Evolutionary conservation across 1,139 yeast genomes (phyloP).

Genomic region (Hanseniaspora uvarum): DNA sequence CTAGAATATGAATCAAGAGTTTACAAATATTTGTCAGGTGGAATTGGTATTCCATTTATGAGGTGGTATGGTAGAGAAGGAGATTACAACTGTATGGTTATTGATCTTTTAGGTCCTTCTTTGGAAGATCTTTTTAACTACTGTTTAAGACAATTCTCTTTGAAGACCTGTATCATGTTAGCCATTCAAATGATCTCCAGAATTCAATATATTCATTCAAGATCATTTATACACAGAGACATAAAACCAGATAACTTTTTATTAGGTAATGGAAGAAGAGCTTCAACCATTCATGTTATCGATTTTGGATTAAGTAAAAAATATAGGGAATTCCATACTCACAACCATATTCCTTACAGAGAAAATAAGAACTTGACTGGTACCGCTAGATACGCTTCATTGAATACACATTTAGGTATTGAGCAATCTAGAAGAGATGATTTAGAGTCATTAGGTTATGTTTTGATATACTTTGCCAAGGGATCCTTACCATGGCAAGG

Average conservation of each 20-base stretch:
- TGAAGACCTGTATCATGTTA: constrained; percentile 80
- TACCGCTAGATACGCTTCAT: constrained; percentile 94
- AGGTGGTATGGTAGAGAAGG: constrained; percentile 97
- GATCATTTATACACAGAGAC: constrained; percentile 85
- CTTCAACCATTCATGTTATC: constrained; percentile 89
- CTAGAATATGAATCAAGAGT: constrained; percentile 94
- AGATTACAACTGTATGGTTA: constrained; percentile 93
- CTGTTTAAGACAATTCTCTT: constrained; percentile 85
- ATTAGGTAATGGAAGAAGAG: constrained; percentile 78
- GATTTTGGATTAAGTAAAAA: constrained; percentile 96
- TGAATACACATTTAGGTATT: constrained; percentile 91
- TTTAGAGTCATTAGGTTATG: constrained; percentile 88
- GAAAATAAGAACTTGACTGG: constrained; percentile 95
- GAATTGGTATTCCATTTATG: constrained; percentile 93
- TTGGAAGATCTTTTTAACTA: constrained; percentile 91
- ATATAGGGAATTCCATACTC: constrained; percentile 88
- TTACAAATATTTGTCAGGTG: constrained; percentile 87
- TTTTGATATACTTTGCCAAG: constrained; percentile 84
- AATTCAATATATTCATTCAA: constrained; percentile 87
- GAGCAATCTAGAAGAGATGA: constrained; percentile 97
- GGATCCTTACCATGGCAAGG: constrained; percentile 99
- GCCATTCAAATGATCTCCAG: constrained; percentile 94
- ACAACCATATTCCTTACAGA: constrained; percentile 87
- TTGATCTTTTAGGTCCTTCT: constrained; percentile 90
- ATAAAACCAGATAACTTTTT: constrained; percentile 64